Base-by-base conservation (phyloP, 176 grass and related monocot genomes). In the Cenchrus americanus region DNA sequence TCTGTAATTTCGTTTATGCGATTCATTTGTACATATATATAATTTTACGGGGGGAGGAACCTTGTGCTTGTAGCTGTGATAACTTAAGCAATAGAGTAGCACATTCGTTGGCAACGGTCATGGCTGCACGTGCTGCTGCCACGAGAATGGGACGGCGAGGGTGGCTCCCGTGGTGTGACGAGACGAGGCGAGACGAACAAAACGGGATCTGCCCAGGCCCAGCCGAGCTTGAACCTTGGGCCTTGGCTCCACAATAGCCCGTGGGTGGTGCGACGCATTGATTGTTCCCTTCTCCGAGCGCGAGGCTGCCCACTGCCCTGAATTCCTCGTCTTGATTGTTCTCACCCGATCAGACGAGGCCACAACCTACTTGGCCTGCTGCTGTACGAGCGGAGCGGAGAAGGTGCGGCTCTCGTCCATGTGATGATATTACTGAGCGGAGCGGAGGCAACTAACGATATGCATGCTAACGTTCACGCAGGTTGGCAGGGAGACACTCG, bases 21-120 rank as follows among this genome's bases (percentile, higher is more conserved):
- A 80, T 66, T 65, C 37, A 19, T 65, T 5, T 90, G 83, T 88
- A 81, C 78, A 82, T 77, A 62, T 76, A 69, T 76, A 76, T 70
- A 14, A 37, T 37, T 37, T 37, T 37, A 37, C 34, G 34, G 34
- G 18, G 53, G 10, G 21, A 27, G 22, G 37, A 68, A 69, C 62
- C 11, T 51, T 49, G 15, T 42, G 47, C 76, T 10, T 21, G 9
- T 69, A 70, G 74, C 26, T 82, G 27, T 53, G 42, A 73, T 44
- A 18, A 42, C 57, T 22, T 65, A 11, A 27, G n/a, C 50, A 48
- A 40, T n/a, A n/a, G n/a, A 32, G 14, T 18, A 37, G 34, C 4
- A 37, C 34, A 27, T 7, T 32, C 49, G 47, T 59, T 37, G 34
- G 34, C 34, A 37, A 4, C 34, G 34, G 34, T 37, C 34, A 37